Percentiles rank a stretch among this genome's conserved stretches.
These are phyloP conservation scores for Halenospora varia DNA, from an alignment of 495 filamentous ascomycete species.

Conservation along the genomic window DNA sequence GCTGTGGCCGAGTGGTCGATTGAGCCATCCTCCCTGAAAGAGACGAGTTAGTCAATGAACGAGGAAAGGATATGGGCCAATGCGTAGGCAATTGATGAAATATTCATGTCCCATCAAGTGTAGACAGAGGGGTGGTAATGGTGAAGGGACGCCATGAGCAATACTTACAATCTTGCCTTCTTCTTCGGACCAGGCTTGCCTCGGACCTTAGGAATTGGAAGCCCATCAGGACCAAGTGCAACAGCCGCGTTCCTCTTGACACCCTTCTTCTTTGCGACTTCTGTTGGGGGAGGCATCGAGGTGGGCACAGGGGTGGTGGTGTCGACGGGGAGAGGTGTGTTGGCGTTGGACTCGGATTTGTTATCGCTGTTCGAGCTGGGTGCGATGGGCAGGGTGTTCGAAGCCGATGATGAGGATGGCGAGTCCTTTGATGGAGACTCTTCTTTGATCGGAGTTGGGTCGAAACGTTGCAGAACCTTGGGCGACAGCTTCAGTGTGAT, in stretches of 20 bases:
- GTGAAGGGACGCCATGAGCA: no score
- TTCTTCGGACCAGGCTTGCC: constrained; percentile 95
- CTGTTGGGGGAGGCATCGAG: constrained; percentile 46
- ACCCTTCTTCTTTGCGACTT: constrained; percentile 58
- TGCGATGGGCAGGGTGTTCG: constrained; percentile 18
- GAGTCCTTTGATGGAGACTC: constrained; percentile 37
- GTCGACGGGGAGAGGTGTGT: constrained; percentile 51
- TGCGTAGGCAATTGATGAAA: no score
- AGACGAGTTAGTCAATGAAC: constrained; percentile 11
- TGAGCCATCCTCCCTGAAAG: constrained; percentile 29
- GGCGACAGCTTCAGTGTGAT: constrained; percentile 52
- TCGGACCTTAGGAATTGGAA: constrained; percentile 52
- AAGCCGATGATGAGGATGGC: constrained; percentile 13
- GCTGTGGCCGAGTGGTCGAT: constrained; percentile 49
- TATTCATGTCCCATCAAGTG: neutral
- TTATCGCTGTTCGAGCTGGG: constrained; percentile 43
- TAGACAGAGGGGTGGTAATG: neutral
- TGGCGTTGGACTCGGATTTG: constrained; percentile 42
- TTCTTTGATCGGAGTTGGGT: constrained; percentile 33
- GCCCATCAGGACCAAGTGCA: constrained; percentile 50
- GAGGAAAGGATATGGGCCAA: no score
- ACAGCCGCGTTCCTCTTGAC: constrained; percentile 47
- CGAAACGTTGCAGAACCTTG: constrained; percentile 43
- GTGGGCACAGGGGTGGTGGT: constrained; percentile 47
- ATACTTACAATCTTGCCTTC: constrained; percentile 83